phyloP scores from a whole-genome alignment of 192 early-diverging fungal species.

The Backusella luteola region DNA sequence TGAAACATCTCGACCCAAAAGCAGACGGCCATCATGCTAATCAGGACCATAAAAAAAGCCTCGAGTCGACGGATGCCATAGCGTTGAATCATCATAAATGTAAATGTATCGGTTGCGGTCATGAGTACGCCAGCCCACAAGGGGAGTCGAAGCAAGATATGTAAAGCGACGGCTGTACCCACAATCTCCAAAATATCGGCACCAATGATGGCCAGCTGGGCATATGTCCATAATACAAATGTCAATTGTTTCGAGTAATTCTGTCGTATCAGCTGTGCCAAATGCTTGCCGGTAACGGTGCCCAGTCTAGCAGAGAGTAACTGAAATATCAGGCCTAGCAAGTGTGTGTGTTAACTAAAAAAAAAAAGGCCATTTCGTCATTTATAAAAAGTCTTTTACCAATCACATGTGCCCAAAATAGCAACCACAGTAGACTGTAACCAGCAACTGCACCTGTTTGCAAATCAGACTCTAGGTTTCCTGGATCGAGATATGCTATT shows the following conservation, averaged over 20 bases:
- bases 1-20: conserved; percentile 68
- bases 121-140: conserved; percentile 75
- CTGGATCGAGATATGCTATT: conserved; percentile 73
- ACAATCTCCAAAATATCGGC: conserved; percentile 81
- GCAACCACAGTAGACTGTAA: conserved; percentile 63
- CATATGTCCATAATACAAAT: conserved; percentile 55
- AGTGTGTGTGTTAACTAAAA: background rate
- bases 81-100: conserved; percentile 68
- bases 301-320: conserved; percentile 59
- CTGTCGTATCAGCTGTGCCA: conserved; percentile 53
- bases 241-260: conserved; percentile 49
- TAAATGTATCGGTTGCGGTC: conserved; percentile 74
- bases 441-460: conserved; percentile 67
- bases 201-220: conserved; percentile 66
- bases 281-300: conserved; percentile 60
- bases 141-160: conserved; percentile 70
- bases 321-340: conserved; percentile 55
- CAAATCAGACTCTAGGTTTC: conserved; percentile 68
- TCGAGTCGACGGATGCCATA: conserved; percentile 71
- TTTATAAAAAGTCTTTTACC: conserved; percentile 17
- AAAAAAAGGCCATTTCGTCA: background rate
- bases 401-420: conserved; percentile 62
- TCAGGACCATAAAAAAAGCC: conserved; percentile 68
- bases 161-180: conserved; percentile 85
- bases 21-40: conserved; percentile 70